Evolutionary conservation across 352 stramenopile genomes (phyloP).

Genomic region (Phytophthora aleatoria): DNA sequence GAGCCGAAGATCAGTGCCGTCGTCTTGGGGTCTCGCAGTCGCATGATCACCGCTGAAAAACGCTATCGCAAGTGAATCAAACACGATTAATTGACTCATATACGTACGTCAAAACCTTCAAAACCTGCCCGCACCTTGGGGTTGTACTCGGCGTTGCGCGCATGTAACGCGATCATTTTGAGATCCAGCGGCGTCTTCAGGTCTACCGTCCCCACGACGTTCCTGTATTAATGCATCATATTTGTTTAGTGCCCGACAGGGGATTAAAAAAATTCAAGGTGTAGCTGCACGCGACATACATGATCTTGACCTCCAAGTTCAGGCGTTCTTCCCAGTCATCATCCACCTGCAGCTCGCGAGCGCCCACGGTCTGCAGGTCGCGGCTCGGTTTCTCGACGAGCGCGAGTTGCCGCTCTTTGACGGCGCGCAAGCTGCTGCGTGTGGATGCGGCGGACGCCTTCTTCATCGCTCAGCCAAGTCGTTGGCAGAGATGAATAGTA

Average conservation of each 20-base stretch:
- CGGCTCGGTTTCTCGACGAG: conserved; percentile 50
- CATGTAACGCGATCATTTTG: conserved; percentile 96
- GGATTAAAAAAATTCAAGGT: not conserved
- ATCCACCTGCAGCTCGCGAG: conserved; percentile 72
- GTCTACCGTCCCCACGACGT: conserved; percentile 96
- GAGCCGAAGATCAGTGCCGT: conserved; percentile 98
- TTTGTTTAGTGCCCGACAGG: not conserved
- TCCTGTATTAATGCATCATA: conserved; percentile 54
- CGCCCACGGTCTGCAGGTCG: conserved; percentile 49
- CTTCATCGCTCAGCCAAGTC: conserved; percentile 4
- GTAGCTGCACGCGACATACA: conserved; percentile 38
- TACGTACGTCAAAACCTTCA: not conserved
- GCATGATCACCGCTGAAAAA: conserved; percentile 97
- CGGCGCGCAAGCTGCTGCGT: conserved; percentile 47
- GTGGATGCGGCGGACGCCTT: conserved; percentile 24
- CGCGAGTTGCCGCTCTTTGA: conserved; percentile 78
- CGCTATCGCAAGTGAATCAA: conserved; percentile 44
- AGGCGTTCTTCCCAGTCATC: conserved; percentile 84
- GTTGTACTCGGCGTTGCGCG: conserved; percentile 99
- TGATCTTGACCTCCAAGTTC: conserved; percentile 84
- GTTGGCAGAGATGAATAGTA: conserved; percentile 2
- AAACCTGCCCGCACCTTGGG: conserved; percentile 78
- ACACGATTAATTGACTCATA: not conserved
- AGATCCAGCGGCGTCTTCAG: conserved; percentile 95
- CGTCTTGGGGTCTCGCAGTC: conserved; percentile 95